Base-by-base conservation (phyloP, 768 basidiomycete species). In the Boletus insuetus region DNA sequence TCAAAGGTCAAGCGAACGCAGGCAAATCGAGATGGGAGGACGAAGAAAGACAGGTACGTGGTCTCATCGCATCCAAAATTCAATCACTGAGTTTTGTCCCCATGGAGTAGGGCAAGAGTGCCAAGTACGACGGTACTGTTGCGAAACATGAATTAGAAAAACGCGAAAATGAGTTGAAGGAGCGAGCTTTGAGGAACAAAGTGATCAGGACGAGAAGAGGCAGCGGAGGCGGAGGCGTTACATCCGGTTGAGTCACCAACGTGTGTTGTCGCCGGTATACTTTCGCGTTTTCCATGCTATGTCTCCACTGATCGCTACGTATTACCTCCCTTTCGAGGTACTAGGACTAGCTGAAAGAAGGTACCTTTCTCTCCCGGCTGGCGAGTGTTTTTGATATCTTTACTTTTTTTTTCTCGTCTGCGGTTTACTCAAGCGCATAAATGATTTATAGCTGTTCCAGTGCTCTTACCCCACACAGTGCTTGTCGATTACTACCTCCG, bases 181-280 rank as follows among this genome's bases (percentile, higher is more conserved):
- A 93, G 62, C 82, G 75, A 66, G 89, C 90, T 14, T 69, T 93
- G 66, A 80, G 91, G 64, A 91, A 92, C 65, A 93, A 93, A 67
- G 91, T 93, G 44, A 77, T 85, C 50, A 77, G 86, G 65, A 87
- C 86, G 31, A 76, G 89, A 60, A 89, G 87, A 67, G 73, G 66
- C 17, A 75, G 72, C 56, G 61, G 60, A 43, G 66, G 65, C n/a
- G 42, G n/a, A 2, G 58, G 59, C 9, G 20, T 35, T 20, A 34
- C 39, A 50, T 65, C 60, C 34, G 62, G 66, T 62, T 69, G 58
- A 69, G 42, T 50, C 45, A 51, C 20, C 19, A 22, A 19, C 41
- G 49, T 42, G 26, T 51, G n/a, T 39, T 39, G 51, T 58, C 43
- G 53, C 64, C 65, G 54, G 68, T 69, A 64, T 66, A 46, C 44